Evolutionary conservation across 768 basidiomycete species (phyloP).

Genomic region (Russula sp.): DNA sequence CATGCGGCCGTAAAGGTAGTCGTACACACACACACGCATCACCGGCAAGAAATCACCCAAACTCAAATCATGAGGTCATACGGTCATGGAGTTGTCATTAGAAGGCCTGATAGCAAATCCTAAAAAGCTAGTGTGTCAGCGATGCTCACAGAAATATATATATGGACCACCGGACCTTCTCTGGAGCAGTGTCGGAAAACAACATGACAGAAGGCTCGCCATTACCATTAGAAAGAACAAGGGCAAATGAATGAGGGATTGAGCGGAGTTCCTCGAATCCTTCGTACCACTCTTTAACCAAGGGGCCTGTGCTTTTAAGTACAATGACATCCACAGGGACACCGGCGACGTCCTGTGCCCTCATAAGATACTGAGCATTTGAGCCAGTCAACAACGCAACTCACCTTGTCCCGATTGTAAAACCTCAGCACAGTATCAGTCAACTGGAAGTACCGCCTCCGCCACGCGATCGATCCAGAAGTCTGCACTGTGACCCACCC

Average conservation of each 20-base stretch:
- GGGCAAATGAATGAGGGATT: constrained; percentile 20
- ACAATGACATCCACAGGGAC: constrained; percentile 12
- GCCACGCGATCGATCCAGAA: constrained; percentile 17
- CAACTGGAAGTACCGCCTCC: constrained; percentile 23
- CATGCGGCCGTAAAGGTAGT: background rate
- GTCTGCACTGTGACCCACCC: constrained; percentile 23
- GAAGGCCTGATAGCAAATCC: constrained; percentile 15
- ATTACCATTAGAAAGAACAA: constrained; percentile 12
- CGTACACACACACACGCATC: background rate
- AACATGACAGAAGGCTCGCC: constrained; percentile 14
- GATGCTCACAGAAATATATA: background rate
- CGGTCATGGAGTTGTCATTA: constrained; percentile 17
- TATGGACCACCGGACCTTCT: constrained; percentile 11
- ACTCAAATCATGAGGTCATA: background rate
- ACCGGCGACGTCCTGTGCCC: constrained; percentile 5
- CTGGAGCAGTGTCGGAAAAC: constrained; percentile 17
- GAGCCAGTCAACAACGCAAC: background rate
- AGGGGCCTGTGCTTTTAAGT: background rate
- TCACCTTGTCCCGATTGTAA: constrained; percentile 16
- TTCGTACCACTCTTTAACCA: constrained; percentile 20
- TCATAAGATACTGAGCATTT: background rate
- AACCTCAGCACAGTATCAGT: constrained; percentile 11
- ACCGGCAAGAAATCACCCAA: background rate
- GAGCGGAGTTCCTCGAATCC: constrained; percentile 23
- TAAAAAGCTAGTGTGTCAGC: background rate